Evolutionary conservation across 78 protist species (phyloP), one percentile per base, ranked within the genome.

Genomic region (Speleostelium caveatum): DNA sequence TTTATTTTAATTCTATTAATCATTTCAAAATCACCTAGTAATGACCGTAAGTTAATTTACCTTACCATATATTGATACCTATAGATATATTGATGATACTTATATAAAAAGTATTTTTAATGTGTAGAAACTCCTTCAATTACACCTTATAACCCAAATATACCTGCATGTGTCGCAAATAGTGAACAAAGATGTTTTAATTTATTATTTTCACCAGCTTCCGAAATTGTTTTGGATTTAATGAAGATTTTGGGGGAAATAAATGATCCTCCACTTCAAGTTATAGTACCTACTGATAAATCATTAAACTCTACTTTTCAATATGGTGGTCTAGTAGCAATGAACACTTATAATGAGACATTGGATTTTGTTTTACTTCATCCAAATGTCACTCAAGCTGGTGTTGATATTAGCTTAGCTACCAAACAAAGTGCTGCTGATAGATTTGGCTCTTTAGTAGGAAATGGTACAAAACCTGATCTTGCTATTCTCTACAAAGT

Each of bases 341-440:
- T 87, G 71, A 28, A 45, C 2, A 28, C 59, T 24, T 19, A 21
- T 0, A 72, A 61, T 0, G 87, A 38, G 26, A 45, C 60, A 10
- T 59, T 36, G 49, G 55, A 17, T 2, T 87, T 73, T 63, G 63
- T 75, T 7, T 39, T 21, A 30, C 36, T 10, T 7, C 63, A 87
- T 55, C 94, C 94, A 35, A 87, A 87, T 55, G 65, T 73, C 5
- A 87, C 94, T 1, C 45, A 63, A 36, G 71, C 49, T 58, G 91
- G 73, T 1, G 36, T 83, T 21, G 39, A 68, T n/a, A 56, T 83
- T 30, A 39, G 19, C 5, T 45, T 60, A 0, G 17, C 69, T n/a
- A n/a, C 75, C 5, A 7, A 5, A 14, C 53, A 45, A 45, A 10
- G 10, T 14, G n/a, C 6, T 14, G n/a, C n/a, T n/a, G n/a, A n/a